Base-by-base conservation (phyloP, 129 eudicot species). In the Pseudognaphalium luteoalbum region DNA sequence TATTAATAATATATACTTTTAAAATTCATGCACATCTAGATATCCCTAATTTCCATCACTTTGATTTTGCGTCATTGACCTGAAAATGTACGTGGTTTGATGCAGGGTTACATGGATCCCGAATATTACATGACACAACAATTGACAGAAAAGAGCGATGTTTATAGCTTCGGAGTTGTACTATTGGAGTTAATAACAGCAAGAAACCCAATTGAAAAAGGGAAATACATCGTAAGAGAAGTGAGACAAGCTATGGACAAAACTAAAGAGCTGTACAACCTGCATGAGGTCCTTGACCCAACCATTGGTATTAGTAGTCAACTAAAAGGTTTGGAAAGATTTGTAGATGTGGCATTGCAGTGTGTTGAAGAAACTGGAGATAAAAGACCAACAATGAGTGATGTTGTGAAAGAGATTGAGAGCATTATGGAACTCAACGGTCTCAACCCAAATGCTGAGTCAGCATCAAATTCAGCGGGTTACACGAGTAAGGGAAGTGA, bases 341-440 rank as follows among this genome's bases (percentile, higher is more conserved):
- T 87, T 44, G 88, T 89, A 19, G 93, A 92, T 68, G 39, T 92
- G n/a, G 85, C 97, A 19, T 65, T 92, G 83, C 72, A 78, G 20
- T 92, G 97, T 56, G 91, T 91, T 12, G 68, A 88, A 74, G 97
- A 91, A 77, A 39, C 64, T 4, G 90, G 95, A n/a, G 62, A 34
- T 52, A 22, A 72, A 19, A 84, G 97, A 80, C 97, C 97, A 12
- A 41, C 87, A n/a, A 92, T 92, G 97, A 76, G 87, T 30, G 91
- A 89, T 44, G 92, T 85, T 62, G 96, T 87, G 44, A 92, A 89
- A 87, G 97, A 83, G 81, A 86, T 89, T 0, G 92, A 89, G 74
- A 68, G 71, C 71, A 83, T 87, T 52, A 74, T 85, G 90, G 79
- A 76, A 72, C 71, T 81, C 17, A 86, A 79, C 20, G 92, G 96